Evolutionary conservation across 1,284 basidiomycete genomes (phyloP).

Genomic region (Pseudozyma sp.): DNA sequence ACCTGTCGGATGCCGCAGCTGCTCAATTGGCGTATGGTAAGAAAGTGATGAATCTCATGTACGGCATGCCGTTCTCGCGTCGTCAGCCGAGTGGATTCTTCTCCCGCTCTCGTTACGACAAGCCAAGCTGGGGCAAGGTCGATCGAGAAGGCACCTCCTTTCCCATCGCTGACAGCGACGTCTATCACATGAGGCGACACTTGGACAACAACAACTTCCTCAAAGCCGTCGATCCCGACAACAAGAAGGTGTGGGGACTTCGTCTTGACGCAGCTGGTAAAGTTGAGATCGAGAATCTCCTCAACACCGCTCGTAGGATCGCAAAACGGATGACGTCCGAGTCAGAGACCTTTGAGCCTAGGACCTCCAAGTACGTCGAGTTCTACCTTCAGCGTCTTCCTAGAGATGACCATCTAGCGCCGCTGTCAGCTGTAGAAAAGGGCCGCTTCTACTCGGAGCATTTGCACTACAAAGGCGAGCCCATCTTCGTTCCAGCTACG

Average conservation of each 20-base stretch:
- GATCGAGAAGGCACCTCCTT: background rate
- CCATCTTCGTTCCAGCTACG: constrained; percentile 4
- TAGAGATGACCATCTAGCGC: background rate
- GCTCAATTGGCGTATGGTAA: background rate
- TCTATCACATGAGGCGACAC: background rate
- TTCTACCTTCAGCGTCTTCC: background rate
- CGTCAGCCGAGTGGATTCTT: background rate
- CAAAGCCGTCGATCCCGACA: background rate
- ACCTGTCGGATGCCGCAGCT: background rate
- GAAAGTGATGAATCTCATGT: background rate
- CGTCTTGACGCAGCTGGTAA: background rate
- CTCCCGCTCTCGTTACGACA: background rate
- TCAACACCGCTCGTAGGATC: background rate
- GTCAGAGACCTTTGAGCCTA: background rate
- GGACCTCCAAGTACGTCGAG: background rate
- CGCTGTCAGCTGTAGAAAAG: background rate
- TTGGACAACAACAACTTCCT: background rate
- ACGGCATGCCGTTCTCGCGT: constrained; percentile 1
- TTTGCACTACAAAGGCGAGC: constrained; percentile 6
- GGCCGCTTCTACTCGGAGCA: constrained; percentile 3
- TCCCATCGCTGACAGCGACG: background rate
- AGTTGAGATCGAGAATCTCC: background rate
- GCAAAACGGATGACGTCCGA: background rate
- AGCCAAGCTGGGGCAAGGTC: background rate
- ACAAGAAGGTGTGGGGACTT: background rate